Conservation (phyloP, 352 stramenopile species). For the Plasmopara viticola region DNA sequence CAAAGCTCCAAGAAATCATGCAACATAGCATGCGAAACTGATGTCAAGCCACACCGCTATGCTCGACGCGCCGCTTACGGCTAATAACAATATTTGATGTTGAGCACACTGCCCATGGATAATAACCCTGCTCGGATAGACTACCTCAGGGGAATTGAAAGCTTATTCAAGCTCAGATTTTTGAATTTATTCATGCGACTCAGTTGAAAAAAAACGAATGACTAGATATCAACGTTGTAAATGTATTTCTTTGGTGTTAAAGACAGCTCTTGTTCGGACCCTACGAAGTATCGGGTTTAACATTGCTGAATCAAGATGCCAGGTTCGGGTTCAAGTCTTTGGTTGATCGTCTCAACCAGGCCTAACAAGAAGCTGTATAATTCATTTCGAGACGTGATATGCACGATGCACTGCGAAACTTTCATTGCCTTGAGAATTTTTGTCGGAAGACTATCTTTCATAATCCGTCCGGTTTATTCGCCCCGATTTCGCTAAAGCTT, state of each 20-base stretch:
- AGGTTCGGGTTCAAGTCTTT: background rate
- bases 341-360: background rate
- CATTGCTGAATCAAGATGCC: background rate
- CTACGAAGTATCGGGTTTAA: background rate
- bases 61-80: background rate
- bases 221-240: background rate
- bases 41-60: background rate
- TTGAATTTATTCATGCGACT: background rate
- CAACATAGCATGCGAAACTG: background rate
- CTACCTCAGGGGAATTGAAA: background rate
- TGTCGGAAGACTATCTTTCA: background rate
- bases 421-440: background rate
- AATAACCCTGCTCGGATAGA: background rate
- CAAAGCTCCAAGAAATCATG: background rate
- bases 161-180: conserved; percentile 1
- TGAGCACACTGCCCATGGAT: background rate
- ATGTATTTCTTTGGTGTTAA: background rate
- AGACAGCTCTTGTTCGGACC: background rate
- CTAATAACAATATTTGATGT: background rate
- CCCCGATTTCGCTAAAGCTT: conserved; percentile 2
- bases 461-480: background rate
- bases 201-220: background rate
- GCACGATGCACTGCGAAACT: background rate
- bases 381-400: background rate
- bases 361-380: background rate